phyloP scores from a whole-genome alignment of 1,284 basidiomycete species.

The Cutaneotrichosporon cavernicola region DNA sequence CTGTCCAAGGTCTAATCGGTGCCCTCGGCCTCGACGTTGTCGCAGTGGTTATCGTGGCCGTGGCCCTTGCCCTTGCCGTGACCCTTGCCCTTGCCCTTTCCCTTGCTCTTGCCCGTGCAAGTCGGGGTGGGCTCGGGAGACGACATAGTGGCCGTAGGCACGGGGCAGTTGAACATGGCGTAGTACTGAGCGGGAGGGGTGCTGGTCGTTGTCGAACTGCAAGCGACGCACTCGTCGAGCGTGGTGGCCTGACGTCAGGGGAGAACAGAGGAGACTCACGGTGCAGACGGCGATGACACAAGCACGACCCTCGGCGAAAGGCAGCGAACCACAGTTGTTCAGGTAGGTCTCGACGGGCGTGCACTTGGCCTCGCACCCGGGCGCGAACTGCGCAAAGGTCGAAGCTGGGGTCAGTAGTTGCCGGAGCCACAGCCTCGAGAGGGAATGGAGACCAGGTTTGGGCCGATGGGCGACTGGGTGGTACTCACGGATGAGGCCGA shows the following conservation, averaged over 20 bases:
- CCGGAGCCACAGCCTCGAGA: not conserved
- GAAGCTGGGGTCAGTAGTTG: not conserved
- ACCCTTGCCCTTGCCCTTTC: slow-evolving; percentile 2
- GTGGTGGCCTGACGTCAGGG: not conserved
- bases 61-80: slow-evolving; percentile 2
- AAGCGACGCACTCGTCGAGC: not conserved
- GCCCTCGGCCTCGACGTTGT: not conserved
- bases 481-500: not conserved
- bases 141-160: not conserved
- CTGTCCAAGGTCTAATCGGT: not conserved
- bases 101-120: not conserved
- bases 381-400: not conserved
- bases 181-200: not conserved
- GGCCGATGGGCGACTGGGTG: not conserved
- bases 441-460: not conserved
- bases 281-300: not conserved
- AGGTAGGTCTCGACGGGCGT: not conserved
- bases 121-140: not conserved
- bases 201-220: not conserved
- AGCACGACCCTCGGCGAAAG: not conserved
- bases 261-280: not conserved
- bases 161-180: not conserved
- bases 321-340: not conserved
- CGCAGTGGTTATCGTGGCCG: not conserved
- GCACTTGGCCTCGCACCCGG: not conserved